These are phyloP conservation scores for Teunomyces stri DNA, from an alignment of 805 yeast genomes.

Conservation along the genomic window DNA sequence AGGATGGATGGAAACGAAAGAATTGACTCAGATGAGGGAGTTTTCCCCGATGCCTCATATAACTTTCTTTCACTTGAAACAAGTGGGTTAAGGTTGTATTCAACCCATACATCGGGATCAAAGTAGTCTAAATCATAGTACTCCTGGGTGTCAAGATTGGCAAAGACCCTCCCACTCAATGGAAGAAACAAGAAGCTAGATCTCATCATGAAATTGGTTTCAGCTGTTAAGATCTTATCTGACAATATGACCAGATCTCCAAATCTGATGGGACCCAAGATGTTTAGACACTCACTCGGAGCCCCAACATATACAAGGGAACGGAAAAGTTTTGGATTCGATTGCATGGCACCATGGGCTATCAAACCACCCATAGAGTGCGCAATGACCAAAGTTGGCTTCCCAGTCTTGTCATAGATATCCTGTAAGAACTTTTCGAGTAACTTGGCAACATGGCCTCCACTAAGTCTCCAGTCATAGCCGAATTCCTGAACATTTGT, in stretches of 20 bases:
- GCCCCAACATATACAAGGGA: slow-evolving; percentile 80
- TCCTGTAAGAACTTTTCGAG: slow-evolving; percentile 48
- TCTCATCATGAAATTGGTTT: slow-evolving; percentile 85
- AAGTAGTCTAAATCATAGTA: slow-evolving; percentile 69
- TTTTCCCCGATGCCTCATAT: slow-evolving; percentile 16
- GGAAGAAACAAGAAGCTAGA: slow-evolving; percentile 81
- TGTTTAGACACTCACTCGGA: slow-evolving; percentile 81
- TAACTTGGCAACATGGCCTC: slow-evolving; percentile 51
- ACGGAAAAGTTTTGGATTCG: slow-evolving; percentile 63
- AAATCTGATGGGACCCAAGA: slow-evolving; percentile 78
- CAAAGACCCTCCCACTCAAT: slow-evolving; percentile 67
- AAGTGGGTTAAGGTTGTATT: slow-evolving; percentile 71
- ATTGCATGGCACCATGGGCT: slow-evolving; percentile 74
- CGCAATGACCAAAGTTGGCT: slow-evolving; percentile 70
- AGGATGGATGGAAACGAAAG: slow-evolving; percentile 22
- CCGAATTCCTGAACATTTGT: slow-evolving; percentile 72
- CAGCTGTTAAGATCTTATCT: slow-evolving; percentile 72
- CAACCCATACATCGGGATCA: slow-evolving; percentile 77
- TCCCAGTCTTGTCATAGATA: slow-evolving; percentile 48
- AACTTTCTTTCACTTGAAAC: slow-evolving; percentile 44
- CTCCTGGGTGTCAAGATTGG: slow-evolving; percentile 57
- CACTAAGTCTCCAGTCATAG: slow-evolving; percentile 90
- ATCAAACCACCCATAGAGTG: slow-evolving; percentile 95
- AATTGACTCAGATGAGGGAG: slow-evolving; percentile 1
- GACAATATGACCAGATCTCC: slow-evolving; percentile 80